Evolutionary conservation across 257 asterid genomes (phyloP).

Genomic region (Scutellaria galericulata): DNA sequence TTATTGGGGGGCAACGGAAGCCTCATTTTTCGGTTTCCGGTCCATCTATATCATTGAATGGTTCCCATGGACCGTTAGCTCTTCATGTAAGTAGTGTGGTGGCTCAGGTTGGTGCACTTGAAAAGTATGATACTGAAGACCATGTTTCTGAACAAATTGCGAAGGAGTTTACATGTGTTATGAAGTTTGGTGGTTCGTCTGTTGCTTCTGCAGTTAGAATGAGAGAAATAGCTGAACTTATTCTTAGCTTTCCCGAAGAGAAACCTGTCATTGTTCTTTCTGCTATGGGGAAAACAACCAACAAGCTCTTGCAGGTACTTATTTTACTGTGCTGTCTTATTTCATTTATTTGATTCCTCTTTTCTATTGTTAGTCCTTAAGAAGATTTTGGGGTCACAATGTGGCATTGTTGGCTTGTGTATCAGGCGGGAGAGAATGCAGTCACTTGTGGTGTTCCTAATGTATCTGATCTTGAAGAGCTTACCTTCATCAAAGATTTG

Average conservation of each 20-base stretch:
- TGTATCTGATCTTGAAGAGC: slow-evolving; percentile 62
- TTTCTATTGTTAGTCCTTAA: not conserved
- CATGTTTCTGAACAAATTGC: no score
- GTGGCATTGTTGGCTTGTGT: not conserved
- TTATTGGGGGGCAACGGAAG: no score
- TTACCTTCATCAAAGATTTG: slow-evolving; percentile 57
- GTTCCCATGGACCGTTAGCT: no score
- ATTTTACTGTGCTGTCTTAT: not conserved
- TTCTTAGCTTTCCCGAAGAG: slow-evolving; percentile 63
- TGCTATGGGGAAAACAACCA: slow-evolving; percentile 90
- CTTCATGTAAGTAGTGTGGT: no score
- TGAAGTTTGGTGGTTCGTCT: slow-evolving; percentile 93
- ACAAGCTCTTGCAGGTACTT: slow-evolving; percentile 63
- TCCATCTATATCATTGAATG: no score
- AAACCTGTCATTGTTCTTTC: slow-evolving; percentile 83
- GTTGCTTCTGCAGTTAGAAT: slow-evolving; percentile 66
- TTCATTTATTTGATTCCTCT: slow-evolving; percentile 18
- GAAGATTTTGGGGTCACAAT: not conserved
- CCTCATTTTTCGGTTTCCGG: no score
- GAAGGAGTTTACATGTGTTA: slow-evolving; percentile 44
- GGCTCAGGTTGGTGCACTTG: no score
- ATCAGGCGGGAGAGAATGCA: no score
- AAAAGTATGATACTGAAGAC: no score
- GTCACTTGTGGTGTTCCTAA: slow-evolving; percentile 59
- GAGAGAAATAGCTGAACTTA: not conserved